Conservation (phyloP, 495 filamentous ascomycete species). For the Tuber borchii region DNA sequence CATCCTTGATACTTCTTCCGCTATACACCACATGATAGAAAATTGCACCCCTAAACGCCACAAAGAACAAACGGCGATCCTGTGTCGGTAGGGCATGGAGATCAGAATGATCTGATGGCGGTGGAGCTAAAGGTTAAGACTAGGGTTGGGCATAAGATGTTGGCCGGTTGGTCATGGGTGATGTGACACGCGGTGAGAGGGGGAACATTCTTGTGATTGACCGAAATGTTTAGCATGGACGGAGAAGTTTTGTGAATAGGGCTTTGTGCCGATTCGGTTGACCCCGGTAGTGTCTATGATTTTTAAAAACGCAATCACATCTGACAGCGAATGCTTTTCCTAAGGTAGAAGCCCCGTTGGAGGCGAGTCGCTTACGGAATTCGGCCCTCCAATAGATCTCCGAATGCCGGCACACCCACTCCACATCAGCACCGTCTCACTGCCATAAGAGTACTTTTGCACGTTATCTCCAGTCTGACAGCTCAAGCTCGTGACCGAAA, state of each 20-base stretch:
- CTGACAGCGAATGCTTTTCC: background rate
- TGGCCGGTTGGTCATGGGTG: background rate
- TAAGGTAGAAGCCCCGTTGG: background rate
- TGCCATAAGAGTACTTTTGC: background rate
- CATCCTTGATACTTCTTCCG: background rate
- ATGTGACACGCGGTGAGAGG: background rate
- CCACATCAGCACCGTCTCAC: background rate
- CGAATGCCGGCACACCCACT: background rate
- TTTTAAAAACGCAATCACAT: background rate
- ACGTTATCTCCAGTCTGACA: background rate
- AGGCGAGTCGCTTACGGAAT: background rate
- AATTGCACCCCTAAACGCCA: background rate
- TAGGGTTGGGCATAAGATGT: background rate
- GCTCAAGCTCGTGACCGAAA: background rate
- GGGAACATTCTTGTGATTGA: background rate
- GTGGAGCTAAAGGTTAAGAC: background rate
- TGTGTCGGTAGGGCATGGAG: background rate
- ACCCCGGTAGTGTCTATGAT: background rate
- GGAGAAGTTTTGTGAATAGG: background rate
- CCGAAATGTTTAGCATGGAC: background rate
- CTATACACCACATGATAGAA: background rate
- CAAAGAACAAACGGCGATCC: background rate
- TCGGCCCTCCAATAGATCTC: background rate
- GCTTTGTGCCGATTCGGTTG: background rate
- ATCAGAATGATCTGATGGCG: background rate